Base-by-base conservation (phyloP, 2,329 filamentous ascomycete genomes). In the Aureobasidium sp. region DNA sequence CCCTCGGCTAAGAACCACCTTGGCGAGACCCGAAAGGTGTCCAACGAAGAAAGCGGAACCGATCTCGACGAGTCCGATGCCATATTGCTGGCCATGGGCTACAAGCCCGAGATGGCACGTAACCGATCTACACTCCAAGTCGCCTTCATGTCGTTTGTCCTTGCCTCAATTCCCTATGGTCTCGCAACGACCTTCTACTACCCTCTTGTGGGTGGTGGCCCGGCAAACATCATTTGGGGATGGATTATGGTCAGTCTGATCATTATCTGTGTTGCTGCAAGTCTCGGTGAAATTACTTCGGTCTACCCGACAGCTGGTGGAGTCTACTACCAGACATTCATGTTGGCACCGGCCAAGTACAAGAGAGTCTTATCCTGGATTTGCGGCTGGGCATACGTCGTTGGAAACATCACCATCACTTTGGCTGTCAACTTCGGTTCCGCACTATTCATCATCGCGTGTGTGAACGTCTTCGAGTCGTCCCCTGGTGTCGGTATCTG, bases 371-470 rank as follows among this genome's bases (percentile, higher is more conserved):
- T 86, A 17, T 85, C 85, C 36, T 91, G 86, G 84, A 83, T 89
- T 55, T 88, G 85, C 66, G 88, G 88, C 64, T 92, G 88, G 88
- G 78, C 87, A 26, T 92, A 89, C 71, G 82, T 90, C 20, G 85
- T 90, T 57, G 89, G 89, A 63, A 92, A 92, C 75, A 87, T 91
- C 72, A 90, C 87, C 67, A 92, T 92, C 67, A 91, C 88, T 0
- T 79, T 91, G n/a, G 83, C 87, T n/a, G 88, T 91, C 71, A 89
- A 90, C 77, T 92, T 91, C 69, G 89, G 87, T 70, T 82, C 81
- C n/a, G 75, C 81, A 3, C 73, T 80, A 17, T 83, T 84, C 72
- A 71, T 83, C 56, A 75, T 81, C 66, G 79, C 77, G 50, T 83
- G 81, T 66, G 75, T 84, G 70, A 82, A 84, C 67, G 77, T 84